Percentiles rank a stretch among this genome's conserved stretches.
Evolutionary conservation across 305 asterid genomes (phyloP).

Genomic region (Nicotiana rustica): DNA sequence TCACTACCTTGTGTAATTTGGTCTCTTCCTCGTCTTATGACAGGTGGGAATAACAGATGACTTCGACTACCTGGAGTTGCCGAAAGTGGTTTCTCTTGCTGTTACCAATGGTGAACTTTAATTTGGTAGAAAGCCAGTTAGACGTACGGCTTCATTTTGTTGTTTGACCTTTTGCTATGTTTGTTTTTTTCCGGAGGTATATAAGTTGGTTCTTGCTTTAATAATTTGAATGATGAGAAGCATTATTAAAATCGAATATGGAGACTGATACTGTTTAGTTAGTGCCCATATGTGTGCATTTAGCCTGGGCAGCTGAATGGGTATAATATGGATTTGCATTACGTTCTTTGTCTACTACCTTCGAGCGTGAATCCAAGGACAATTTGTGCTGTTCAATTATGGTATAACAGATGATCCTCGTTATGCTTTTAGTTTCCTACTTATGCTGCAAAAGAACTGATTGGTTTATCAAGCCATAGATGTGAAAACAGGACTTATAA

Average conservation of each 20-base stretch:
- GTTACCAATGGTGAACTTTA: conserved; percentile 39
- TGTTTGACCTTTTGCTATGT: background rate
- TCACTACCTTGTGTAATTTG: background rate
- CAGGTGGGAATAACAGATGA: conserved; percentile 95
- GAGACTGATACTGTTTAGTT: background rate
- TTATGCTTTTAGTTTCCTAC: background rate
- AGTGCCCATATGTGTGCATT: background rate
- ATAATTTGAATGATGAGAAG: background rate
- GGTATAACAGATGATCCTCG: background rate
- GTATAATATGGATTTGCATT: background rate
- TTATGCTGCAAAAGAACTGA: background rate
- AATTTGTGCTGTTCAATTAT: background rate
- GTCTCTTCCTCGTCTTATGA: conserved; percentile 35
- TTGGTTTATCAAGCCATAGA: background rate
- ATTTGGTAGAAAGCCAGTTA: background rate
- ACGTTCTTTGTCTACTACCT: background rate
- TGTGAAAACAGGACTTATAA: background rate
- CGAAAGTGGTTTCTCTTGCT: conserved; percentile 48
- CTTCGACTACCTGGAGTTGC: conserved; percentile 81
- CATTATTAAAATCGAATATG: background rate
- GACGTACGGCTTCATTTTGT: background rate
- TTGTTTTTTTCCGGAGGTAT: background rate
- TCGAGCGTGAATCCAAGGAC: background rate
- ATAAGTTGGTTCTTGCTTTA: background rate
- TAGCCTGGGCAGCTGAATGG: background rate